A percentile compares a stretch with the other conserved stretches of the same genome.
These are phyloP conservation scores for Podosphaera xanthii DNA, from an alignment of 2,329 filamentous ascomycete genomes.

Conservation along the genomic window DNA sequence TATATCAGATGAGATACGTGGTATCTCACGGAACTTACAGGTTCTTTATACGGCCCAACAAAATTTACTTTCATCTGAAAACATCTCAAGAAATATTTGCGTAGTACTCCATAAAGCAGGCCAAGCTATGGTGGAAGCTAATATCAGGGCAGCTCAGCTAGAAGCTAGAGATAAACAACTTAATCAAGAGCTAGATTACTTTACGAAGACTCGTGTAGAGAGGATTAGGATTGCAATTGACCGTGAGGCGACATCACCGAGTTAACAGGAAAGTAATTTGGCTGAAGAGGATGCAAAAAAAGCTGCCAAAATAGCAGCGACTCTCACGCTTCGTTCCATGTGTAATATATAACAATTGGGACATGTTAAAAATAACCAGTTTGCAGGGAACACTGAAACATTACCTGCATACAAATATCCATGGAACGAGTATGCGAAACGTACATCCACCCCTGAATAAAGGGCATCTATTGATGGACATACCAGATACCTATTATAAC, in stretches of 20 bases:
- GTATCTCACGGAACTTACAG: background rate
- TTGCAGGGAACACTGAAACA: no score
- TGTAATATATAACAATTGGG: background rate
- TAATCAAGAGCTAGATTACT: background rate
- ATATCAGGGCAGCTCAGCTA: background rate
- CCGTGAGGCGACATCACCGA: background rate
- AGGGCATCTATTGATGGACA: no score
- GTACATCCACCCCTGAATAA: no score
- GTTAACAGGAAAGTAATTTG: background rate
- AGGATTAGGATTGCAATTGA: background rate
- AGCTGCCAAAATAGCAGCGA: background rate
- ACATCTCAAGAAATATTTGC: background rate
- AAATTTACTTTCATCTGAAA: background rate
- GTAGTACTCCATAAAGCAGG: background rate
- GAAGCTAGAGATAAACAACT: background rate
- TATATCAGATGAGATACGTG: no score
- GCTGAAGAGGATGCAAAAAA: background rate
- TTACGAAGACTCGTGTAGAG: background rate
- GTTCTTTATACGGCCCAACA: background rate
- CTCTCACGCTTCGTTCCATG: background rate
- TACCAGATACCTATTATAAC: no score
- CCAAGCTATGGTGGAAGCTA: background rate
- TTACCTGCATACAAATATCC: no score
- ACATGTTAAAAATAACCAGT: no score
- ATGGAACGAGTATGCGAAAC: no score